Conservation (phyloP, 345 rosid genomes). For the Eucalyptus guilfoylei region DNA sequence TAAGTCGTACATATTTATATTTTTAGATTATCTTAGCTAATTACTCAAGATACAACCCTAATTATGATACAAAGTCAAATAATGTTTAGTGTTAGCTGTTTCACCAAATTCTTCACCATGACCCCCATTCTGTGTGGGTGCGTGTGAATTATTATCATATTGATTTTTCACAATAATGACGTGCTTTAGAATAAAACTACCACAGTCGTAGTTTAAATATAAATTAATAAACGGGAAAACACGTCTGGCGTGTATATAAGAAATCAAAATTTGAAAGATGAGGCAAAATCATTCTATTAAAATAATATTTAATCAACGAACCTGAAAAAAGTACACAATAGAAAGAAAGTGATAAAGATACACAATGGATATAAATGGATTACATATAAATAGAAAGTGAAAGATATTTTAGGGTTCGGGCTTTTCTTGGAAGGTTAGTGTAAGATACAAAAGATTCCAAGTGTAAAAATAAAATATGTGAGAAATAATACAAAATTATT, state of each 20-base stretch:
- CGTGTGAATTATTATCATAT: background rate
- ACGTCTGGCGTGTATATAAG: background rate
- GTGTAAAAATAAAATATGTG: background rate
- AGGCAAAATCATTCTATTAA: background rate
- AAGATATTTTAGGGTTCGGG: background rate
- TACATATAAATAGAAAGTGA: background rate
- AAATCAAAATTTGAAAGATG: background rate
- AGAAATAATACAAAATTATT: background rate
- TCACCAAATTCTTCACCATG: background rate
- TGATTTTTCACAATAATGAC: background rate
- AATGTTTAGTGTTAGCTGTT: background rate
- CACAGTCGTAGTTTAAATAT: background rate
- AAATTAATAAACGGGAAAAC: background rate
- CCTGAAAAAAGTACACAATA: background rate
- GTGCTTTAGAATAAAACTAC: background rate
- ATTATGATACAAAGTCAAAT: background rate
- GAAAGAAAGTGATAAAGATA: background rate
- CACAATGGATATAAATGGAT: background rate
- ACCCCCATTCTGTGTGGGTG: background rate
- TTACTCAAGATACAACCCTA: background rate
- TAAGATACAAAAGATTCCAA: background rate
- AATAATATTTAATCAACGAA: background rate
- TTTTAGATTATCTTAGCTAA: background rate
- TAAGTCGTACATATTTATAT: background rate
- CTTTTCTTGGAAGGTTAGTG: background rate